Evolutionary conservation across 2,329 filamentous ascomycete species (phyloP).

Genomic region (Zasmidium cellare): DNA sequence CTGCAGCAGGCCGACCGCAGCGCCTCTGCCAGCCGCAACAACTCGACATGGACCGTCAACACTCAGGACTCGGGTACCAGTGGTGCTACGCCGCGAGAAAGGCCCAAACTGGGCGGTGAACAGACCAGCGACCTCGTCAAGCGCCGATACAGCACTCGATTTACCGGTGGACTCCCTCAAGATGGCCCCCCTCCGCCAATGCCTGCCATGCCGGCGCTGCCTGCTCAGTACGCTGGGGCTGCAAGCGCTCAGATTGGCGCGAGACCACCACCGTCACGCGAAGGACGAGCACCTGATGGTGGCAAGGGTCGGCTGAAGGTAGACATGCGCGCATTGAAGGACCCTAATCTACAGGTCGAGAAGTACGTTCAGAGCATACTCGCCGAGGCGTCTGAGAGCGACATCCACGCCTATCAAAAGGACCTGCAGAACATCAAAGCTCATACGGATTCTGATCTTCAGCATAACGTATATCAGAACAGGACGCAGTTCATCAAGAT

Average conservation of each 20-base stretch:
- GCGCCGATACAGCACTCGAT: conserved; percentile 88
- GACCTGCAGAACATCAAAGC: conserved; percentile 74
- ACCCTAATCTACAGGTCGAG: conserved; percentile 76
- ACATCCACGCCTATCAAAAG: conserved; percentile 79
- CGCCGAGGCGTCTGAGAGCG: conserved; percentile 81
- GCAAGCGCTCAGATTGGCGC: conserved; percentile 3
- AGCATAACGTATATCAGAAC: conserved; percentile 92
- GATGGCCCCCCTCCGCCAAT: conserved; percentile 67
- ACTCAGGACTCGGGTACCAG: conserved; percentile 21
- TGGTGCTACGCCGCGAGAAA: conserved; percentile 37
- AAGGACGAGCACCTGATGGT: conserved; percentile 38
- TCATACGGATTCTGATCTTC: conserved; percentile 77
- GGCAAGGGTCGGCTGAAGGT: conserved; percentile 58
- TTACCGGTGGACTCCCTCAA: conserved; percentile 65
- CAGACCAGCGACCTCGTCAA: conserved; percentile 83
- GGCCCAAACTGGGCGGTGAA: conserved; percentile 45
- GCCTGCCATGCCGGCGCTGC: conserved; percentile 59
- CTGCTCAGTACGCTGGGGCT: conserved; percentile 54
- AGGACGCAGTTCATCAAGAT: conserved; percentile 98
- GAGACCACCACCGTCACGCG: conserved; percentile 21
- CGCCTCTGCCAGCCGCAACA: conserved; percentile 19
- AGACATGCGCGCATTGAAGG: conserved; percentile 74
- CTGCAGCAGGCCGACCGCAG: conserved; percentile 10
- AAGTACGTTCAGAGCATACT: conserved; percentile 66
- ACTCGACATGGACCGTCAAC: conserved; percentile 21